Evolutionary conservation across 2,329 filamentous ascomycete genomes (phyloP), one percentile per base, ranked within the genome.

Genomic region (Podosphaera leucotricha): DNA sequence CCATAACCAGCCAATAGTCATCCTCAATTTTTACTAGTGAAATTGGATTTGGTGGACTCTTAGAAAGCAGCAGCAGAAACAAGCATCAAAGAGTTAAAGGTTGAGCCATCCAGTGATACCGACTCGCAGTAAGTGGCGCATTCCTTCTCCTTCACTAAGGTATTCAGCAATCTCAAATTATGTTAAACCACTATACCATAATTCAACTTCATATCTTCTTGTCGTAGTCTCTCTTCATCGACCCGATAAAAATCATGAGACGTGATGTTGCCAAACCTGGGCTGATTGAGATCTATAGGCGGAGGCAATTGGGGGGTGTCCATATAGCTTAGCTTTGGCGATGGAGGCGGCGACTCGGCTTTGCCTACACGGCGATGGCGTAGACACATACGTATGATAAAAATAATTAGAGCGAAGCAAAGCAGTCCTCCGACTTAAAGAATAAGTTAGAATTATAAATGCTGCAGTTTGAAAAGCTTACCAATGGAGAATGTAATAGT

Each of bases 331-430:
- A 45, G 24, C 2, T 36, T n/a, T 8, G 44, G 44, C 33, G 44
- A 45, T 16, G 44, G 7, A 7, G 44, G 44, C 22, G 44, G 44
- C 1, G 38, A 41, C 21, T 45, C 38, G 3, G 44, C 44, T 33
- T 26, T 37, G n/a, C 38, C 38, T 28, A 45, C 18, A 15, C 44
- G 44, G n/a, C 44, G 44, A 18, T 41, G 20, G 30, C 44, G 44
- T 3, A 45, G 19, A 21, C 35, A 13, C 16, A 28, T 28, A 19
- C 44, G 44, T n/a, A 45, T 40, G 26, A 45, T 15, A 16, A 37
- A 45, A 30, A 45, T 33, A 3, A 45, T 37, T 15, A 18, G 6
- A 8, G 33, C 24, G 2, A 43, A 26, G 20, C 35, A 16, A 11
- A 43, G 1, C 6, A 43, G 19, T 13, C 26, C 28, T 21, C 30